phyloP scores from a whole-genome alignment of 768 basidiomycete genomes.

The Auricularia sp. region DNA sequence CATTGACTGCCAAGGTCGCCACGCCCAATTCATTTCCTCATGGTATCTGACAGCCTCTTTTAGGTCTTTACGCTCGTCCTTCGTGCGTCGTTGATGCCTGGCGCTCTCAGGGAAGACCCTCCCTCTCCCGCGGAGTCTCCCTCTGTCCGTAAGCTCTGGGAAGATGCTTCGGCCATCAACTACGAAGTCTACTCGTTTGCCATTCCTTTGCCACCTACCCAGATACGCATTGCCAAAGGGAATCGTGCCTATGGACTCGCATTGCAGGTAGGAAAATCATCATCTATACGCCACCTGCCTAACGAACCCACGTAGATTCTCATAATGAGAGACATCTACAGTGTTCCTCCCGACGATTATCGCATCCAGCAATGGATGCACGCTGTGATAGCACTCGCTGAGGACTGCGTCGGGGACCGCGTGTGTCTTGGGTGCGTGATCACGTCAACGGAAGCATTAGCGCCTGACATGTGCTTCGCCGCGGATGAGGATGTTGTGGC shows the following conservation, averaged over 20 bases:
- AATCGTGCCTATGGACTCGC: not conserved
- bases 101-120: not conserved
- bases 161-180: not conserved
- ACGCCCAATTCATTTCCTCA: not conserved
- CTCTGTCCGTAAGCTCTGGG: not conserved
- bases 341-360: not conserved
- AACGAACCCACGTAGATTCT: not conserved
- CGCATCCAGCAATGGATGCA: slow-evolving; percentile 1
- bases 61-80: not conserved
- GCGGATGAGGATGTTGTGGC: slow-evolving; percentile 1
- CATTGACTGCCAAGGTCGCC: slow-evolving; percentile 10
- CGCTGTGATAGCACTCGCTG: not conserved
- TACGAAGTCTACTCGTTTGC: not conserved
- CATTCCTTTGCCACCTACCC: not conserved
- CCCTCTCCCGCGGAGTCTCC: not conserved
- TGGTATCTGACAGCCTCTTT: not conserved
- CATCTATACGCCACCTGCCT: not conserved
- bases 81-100: not conserved
- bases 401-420: slow-evolving; percentile 1
- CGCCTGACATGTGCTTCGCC: not conserved
- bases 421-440: slow-evolving; percentile 4
- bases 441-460: not conserved
- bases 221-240: not conserved
- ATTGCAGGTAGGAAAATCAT: not conserved
- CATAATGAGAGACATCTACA: slow-evolving; percentile 1